Evolutionary conservation across 1,284 basidiomycete genomes (phyloP), one percentile per base, ranked within the genome.

Genomic region (Ceratobasidium sp.): DNA sequence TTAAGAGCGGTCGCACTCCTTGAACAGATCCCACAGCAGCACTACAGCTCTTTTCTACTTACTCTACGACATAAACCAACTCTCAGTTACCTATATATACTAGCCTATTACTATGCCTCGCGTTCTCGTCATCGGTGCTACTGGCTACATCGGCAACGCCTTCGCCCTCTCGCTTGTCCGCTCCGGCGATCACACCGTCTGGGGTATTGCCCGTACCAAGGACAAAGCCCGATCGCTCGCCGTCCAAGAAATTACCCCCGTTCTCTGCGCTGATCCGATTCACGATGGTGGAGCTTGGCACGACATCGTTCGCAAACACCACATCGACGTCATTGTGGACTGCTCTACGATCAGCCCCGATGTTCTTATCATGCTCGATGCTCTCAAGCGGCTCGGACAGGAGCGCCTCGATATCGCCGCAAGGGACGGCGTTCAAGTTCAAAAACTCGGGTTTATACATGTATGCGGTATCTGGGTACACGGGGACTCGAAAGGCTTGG

Each of bases 321-420:
- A 61, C 31, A 58, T 69, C 33, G 67, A 56, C 35, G 39, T 58
- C 11, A 23, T 69, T n/a, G 54, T 69, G 49, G 67, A 69, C 51
- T 37, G 35, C 42, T 53, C 47, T 6, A 35, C 31, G 5, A 49
- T 68, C 37, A 37, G 51, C 67, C 37, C 35, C 11, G 67, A 54
- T 33, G 17, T 37, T 28, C 49, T 51, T 10, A 28, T 56, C 45
- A 20, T 53, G 6, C 33, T 56, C 15, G 67, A 56, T 20, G 51
- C 51, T n/a, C 7, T 54, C 67, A 69, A 54, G 51, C 35, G 56
- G 51, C 51, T 69, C 17, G 67, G 67, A 7, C 58, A 61, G 37
- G 58, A 61, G n/a, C 58, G 58, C 37, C 58, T 61, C 33, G 35
- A 61, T 7, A 42, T 11, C 17, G 58, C 58, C 1, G 67, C 67